phyloP scores from a whole-genome alignment of 2,329 filamentous ascomycete species.

The Cordyceps fumosorosea region DNA sequence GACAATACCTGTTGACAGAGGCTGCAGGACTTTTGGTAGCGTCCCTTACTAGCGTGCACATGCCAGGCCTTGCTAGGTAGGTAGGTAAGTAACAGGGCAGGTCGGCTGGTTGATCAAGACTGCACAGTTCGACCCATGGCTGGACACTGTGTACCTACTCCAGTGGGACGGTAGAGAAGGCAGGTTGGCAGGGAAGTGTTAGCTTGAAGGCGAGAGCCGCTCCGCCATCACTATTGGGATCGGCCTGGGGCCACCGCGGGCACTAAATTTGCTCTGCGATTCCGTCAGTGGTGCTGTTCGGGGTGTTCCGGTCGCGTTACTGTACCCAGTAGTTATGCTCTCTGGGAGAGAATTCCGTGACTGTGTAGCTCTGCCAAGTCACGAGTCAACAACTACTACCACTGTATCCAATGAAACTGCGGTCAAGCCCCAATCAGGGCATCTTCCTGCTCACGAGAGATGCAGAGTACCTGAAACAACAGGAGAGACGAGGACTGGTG shows the following conservation, averaged over 20 bases:
- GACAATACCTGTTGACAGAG: neutral
- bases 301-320: neutral
- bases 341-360: neutral
- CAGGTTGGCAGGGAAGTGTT: neutral
- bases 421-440: neutral
- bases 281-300: neutral
- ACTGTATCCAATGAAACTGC: neutral
- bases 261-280: constrained; percentile 2
- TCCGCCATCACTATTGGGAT: constrained; percentile 11
- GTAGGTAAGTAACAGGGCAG: too few relatives aligned
- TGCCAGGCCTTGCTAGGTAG: neutral
- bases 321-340: neutral
- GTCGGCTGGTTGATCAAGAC: too few relatives aligned
- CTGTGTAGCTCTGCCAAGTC: neutral
- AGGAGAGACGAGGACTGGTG: neutral
- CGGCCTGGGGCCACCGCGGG: constrained; percentile 3
- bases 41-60: neutral
- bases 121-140: neutral
- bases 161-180: neutral
- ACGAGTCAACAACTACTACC: neutral
- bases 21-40: constrained; percentile 2
- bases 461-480: neutral
- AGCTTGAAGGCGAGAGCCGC: constrained; percentile 8
- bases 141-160: neutral
- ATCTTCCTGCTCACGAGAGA: neutral